phyloP scores from a whole-genome alignment of 305 asterid genomes.

The Solanum hybrid region DNA sequence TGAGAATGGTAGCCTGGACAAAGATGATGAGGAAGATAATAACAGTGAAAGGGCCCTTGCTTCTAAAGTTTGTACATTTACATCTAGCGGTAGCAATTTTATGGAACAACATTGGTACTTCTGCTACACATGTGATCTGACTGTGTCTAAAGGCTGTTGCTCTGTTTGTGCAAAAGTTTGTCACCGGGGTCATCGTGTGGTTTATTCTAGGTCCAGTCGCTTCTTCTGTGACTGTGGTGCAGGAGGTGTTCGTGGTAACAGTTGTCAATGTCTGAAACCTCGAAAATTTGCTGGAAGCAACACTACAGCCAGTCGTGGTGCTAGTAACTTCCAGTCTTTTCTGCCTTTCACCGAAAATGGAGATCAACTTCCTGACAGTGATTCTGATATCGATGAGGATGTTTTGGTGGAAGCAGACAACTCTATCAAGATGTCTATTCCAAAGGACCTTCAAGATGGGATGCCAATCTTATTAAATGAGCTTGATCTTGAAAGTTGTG shows the following conservation, averaged over 20 bases:
- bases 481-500: conserved; percentile 68
- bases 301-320: conserved; percentile 43
- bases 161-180: conserved; percentile 99
- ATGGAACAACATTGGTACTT: conserved; percentile 99
- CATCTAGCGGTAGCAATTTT: conserved; percentile 99
- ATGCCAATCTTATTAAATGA: conserved; percentile 62
- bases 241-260: conserved; percentile 97
- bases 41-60: conserved; percentile 91
- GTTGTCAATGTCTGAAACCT: conserved; percentile 97
- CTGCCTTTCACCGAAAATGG: conserved; percentile 68
- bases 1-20: conserved; percentile 88
- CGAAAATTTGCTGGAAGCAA: conserved; percentile 71
- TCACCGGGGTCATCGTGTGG: conserved; percentile 99
- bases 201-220: conserved; percentile 96
- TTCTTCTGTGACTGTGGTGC: conserved; percentile 99
- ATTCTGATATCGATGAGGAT: conserved; percentile 88
- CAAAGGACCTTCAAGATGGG: conserved; percentile 72
- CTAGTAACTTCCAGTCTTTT: conserved; percentile 68
- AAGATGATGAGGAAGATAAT: conserved; percentile 91
- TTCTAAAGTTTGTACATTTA: conserved; percentile 93
- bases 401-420: conserved; percentile 51
- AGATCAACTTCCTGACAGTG: conserved; percentile 93
- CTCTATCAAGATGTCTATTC: conserved; percentile 53
- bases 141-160: conserved; percentile 97
- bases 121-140: conserved; percentile 96